Evolutionary conservation across 441 rosid genomes (phyloP).

Genomic region (Corymbia citriodora): DNA sequence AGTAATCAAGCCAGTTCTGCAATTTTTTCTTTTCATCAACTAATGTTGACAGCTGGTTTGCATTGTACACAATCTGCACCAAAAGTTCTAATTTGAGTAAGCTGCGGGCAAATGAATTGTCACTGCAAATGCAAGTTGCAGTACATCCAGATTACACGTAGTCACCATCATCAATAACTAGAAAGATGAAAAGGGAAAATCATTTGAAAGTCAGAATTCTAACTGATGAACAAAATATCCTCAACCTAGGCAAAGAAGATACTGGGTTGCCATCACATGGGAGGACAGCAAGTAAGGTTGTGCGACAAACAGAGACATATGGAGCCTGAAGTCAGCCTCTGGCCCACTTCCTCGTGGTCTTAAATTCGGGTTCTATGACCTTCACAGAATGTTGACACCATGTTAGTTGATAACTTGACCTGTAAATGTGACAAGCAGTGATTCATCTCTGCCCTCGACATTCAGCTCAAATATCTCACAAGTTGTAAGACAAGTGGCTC

Average conservation of each 20-base stretch:
- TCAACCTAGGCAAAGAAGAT: background rate
- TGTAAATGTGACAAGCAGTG: background rate
- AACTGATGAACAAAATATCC: background rate
- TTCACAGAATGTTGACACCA: background rate
- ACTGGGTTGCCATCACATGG: background rate
- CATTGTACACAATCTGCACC: constrained; percentile 11
- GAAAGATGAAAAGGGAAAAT: background rate
- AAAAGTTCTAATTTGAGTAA: background rate
- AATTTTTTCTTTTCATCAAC: constrained; percentile 6
- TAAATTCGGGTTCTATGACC: background rate
- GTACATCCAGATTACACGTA: background rate
- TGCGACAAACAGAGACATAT: background rate
- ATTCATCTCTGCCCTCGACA: background rate
- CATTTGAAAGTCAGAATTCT: background rate
- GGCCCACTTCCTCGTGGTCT: background rate
- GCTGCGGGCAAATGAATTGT: background rate
- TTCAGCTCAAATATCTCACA: background rate
- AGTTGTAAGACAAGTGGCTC: background rate
- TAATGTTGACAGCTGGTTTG: constrained; percentile 6
- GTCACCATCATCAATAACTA: background rate
- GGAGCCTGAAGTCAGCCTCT: background rate
- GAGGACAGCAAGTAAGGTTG: background rate
- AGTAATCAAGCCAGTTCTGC: constrained; percentile 14
- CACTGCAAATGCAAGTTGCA: background rate
- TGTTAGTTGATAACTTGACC: background rate